Evolutionary conservation across 495 filamentous ascomycete species (phyloP), one percentile per base, ranked within the genome.

Genomic region (Coniosporium apollinis): DNA sequence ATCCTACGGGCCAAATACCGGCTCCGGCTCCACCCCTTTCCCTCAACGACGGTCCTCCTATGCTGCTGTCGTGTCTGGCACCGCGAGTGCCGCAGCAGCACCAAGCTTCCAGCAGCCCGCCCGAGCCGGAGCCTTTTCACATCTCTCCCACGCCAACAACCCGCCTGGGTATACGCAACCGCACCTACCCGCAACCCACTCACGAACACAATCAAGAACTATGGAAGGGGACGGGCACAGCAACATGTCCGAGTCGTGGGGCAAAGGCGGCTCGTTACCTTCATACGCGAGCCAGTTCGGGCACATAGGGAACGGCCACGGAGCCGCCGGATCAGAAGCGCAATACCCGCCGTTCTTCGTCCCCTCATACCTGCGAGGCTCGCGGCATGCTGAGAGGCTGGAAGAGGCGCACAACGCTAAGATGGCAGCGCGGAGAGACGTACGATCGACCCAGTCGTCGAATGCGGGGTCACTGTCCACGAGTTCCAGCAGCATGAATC

Each of bases 281-380:
- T 47, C 61, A 15, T 70, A 69, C 48, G 76, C 74, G n/a, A 66
- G 71, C 43, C 71, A 72, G 38, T 78, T 70, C 54, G 44, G 41
- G 4, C 40, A 45, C 33, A 14, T 34, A 4, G 19, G 22, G 22
- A 43, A 43, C 26, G 35, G 37, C 3, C 34, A 35, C 33, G 42
- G 36, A 5, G 36, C 26, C 13, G 24, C 17, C 7, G 34, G n/a
- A 14, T n/a, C n/a, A n/a, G n/a, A n/a, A n/a, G n/a, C n/a, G n/a
- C 34, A 47, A 35, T 18, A 49, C 24, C 42, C 52, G 8, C 42
- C 52, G 8, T 83, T 82, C 62, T 76, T 94, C 47, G 69, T 69
- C 18, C 85, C 85, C 4, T 82, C 81, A 14, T 93, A 93, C 59
- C 67, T 94, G 21, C 64, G 64, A 41, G 69, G 71, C 15, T 84